Conservation (phyloP, 2,329 filamentous ascomycete genomes). For the Beauveria brongniartii region DNA sequence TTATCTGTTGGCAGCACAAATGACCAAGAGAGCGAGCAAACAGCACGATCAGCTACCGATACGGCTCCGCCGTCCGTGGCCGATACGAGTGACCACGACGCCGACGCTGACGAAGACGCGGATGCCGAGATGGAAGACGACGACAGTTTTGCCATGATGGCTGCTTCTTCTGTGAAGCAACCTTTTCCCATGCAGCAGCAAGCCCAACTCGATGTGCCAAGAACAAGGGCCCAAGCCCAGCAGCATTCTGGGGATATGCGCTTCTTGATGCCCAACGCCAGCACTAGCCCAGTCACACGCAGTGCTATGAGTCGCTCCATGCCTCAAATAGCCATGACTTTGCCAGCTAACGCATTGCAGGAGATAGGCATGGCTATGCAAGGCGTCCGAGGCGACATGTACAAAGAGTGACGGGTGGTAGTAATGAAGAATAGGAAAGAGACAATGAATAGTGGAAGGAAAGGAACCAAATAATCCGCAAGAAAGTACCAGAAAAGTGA, state of each 20-base stretch:
- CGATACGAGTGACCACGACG: conserved; percentile 35
- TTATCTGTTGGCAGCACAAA: conserved; percentile 29
- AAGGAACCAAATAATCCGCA: background rate
- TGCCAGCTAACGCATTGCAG: conserved; percentile 32
- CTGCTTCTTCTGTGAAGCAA: conserved; percentile 30
- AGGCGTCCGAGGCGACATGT: conserved; percentile 42
- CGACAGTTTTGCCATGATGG: conserved; percentile 45
- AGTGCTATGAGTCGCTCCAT: conserved; percentile 35
- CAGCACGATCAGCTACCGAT: conserved; percentile 23
- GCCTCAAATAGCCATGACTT: conserved; percentile 36
- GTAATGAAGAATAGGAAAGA: background rate
- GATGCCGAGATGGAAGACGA: conserved; percentile 49
- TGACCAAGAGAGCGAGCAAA: conserved; percentile 26
- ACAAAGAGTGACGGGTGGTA: conserved; percentile 34
- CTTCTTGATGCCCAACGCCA: conserved; percentile 36
- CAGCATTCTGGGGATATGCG: conserved; percentile 27
- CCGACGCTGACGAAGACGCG: conserved; percentile 12
- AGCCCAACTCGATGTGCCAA: conserved; percentile 34
- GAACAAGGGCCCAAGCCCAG: conserved; percentile 31
- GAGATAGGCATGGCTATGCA: conserved; percentile 40
- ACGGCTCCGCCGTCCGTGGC: conserved; percentile 33
- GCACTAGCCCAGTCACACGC: conserved; percentile 27
- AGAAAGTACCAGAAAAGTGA: background rate
- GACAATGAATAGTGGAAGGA: background rate
- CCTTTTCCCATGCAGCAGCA: conserved; percentile 31